Percentiles rank a stretch among this genome's conserved stretches.
Evolutionary conservation across 108 stramenopile species (phyloP).

Genomic region (Cyclotella choctawhatcheeana): DNA sequence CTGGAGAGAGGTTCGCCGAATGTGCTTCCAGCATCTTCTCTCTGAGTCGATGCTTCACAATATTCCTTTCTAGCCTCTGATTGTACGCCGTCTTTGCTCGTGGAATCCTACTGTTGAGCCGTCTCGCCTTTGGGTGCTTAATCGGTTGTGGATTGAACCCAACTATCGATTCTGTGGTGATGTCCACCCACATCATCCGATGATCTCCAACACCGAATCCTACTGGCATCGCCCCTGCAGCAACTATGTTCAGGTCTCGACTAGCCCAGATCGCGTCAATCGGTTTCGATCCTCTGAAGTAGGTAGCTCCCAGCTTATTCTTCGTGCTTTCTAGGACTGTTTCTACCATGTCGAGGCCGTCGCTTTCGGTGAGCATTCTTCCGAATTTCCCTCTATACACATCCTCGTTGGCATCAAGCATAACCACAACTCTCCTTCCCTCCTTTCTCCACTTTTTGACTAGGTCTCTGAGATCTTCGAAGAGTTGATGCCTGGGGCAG

Average conservation of each 20-base stretch:
- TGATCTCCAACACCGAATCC: not conserved
- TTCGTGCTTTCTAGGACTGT: not conserved
- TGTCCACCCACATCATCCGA: not conserved
- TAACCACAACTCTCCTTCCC: not conserved
- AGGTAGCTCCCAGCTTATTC: not conserved
- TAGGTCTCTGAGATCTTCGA: not conserved
- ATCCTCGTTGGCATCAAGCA: conserved; percentile 8
- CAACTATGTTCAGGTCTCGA: not conserved
- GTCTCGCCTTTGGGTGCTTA: not conserved
- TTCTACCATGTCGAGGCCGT: not conserved
- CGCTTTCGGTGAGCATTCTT: not conserved
- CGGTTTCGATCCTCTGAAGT: not conserved
- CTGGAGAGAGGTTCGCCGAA: not conserved
- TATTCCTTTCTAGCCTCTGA: not conserved
- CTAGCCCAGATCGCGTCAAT: conserved; percentile 11
- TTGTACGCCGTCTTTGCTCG: not conserved
- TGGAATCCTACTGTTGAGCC: not conserved
- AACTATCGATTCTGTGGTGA: not conserved
- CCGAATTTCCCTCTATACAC: not conserved
- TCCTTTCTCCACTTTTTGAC: not conserved
- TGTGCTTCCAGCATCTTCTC: not conserved
- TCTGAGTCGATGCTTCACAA: not conserved
- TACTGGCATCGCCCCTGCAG: not conserved
- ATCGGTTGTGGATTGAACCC: not conserved
- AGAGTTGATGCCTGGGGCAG: not conserved